phyloP scores from a whole-genome alignment of 805 yeast genomes.

The Aciculoconidium aculeatum region DNA sequence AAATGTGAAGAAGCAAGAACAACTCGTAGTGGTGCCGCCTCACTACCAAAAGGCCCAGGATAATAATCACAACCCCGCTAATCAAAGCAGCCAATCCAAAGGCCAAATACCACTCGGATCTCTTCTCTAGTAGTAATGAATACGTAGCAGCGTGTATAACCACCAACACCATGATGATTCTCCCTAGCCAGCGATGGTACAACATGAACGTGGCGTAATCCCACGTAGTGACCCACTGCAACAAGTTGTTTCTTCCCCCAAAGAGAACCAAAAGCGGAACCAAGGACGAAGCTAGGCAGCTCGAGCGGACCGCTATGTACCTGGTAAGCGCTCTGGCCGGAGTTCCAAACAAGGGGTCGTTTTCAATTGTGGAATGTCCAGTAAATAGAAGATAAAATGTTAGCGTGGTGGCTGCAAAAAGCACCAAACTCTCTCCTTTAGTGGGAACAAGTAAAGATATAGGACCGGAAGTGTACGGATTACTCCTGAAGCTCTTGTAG shows the following conservation, averaged over 20 bases:
- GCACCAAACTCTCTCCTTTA: slow-evolving; percentile 9
- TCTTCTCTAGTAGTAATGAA: slow-evolving; percentile 1
- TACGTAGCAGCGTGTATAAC: slow-evolving; percentile 31
- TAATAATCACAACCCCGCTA: slow-evolving; percentile 11
- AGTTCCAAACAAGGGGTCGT: slow-evolving; percentile 23
- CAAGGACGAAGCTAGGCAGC: slow-evolving; percentile 22
- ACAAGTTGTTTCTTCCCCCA: slow-evolving; percentile 31
- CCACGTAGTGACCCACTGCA: slow-evolving; percentile 35
- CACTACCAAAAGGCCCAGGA: slow-evolving; percentile 16
- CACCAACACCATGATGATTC: slow-evolving; percentile 38
- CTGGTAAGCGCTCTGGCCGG: slow-evolving; percentile 17
- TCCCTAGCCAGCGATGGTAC: slow-evolving; percentile 53
- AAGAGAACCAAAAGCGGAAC: slow-evolving; percentile 29
- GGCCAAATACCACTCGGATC: slow-evolving; percentile 12
- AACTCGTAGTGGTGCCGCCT: slow-evolving; percentile 18
- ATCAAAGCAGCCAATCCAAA: slow-evolving; percentile 17
- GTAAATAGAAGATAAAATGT: no score
- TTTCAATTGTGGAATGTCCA: slow-evolving; percentile 11
- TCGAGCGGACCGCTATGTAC: slow-evolving; percentile 11
- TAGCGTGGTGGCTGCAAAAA: slow-evolving; percentile 5
- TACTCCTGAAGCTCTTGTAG: no score
- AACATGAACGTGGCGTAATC: slow-evolving; percentile 45
- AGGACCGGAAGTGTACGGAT: no score
- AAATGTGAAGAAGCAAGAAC: slow-evolving; percentile 19
- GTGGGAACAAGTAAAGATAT: slow-evolving; percentile 12